Conservation (phyloP, 2,329 filamentous ascomycete genomes). For the Dactylella cylindrospora region DNA sequence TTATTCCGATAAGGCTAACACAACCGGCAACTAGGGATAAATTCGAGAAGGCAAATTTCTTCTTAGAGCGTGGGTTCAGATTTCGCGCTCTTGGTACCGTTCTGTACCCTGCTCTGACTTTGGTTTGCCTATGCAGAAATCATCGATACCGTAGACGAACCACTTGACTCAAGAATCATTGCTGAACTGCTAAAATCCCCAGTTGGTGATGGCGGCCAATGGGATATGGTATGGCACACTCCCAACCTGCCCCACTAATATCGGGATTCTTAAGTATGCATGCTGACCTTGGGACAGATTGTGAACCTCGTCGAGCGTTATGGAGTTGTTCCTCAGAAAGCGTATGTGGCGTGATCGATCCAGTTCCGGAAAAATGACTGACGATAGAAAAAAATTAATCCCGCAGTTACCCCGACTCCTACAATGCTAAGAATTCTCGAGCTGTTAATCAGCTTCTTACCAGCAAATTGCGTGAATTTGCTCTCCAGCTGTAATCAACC, state of each 20-base stretch:
- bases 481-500: constrained; percentile 60
- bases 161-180: constrained; percentile 71
- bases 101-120: no score
- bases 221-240: constrained; percentile 72
- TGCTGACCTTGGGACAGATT: constrained; percentile 5
- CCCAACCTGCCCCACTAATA: constrained; percentile 55
- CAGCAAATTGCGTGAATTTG: constrained; percentile 83
- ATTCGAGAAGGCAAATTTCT: constrained; percentile 87
- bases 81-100: no score
- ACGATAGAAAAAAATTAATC: no score
- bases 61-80: constrained; percentile 64
- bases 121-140: constrained; percentile 56
- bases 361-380: not conserved
- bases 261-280: not conserved
- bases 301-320: constrained; percentile 80
- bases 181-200: constrained; percentile 68
- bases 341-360: constrained; percentile 4
- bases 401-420: constrained; percentile 74
- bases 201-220: constrained; percentile 80
- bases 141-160: constrained; percentile 70
- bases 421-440: constrained; percentile 71
- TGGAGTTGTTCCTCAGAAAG: constrained; percentile 61
- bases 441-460: constrained; percentile 74
- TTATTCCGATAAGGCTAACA: not conserved
- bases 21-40: constrained; percentile 65